Percentiles rank a stretch among this genome's conserved stretches.
Conservation (phyloP, 2,329 filamentous ascomycete species). For the Neonectria coccinea region DNA sequence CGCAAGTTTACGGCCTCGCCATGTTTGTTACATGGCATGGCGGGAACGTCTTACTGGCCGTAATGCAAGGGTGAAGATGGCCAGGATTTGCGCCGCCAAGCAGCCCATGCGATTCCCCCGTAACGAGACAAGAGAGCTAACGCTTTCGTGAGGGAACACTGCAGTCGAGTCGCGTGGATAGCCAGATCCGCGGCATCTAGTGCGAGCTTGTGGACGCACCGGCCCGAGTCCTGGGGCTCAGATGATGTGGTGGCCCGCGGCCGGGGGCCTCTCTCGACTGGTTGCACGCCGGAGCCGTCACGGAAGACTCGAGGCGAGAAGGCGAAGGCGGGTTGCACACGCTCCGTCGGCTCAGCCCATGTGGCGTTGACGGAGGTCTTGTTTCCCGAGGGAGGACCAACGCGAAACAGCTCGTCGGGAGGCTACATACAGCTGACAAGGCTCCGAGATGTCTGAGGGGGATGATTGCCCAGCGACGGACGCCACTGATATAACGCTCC, state of each 20-base stretch:
- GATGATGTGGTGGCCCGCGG: slow-evolving; percentile 12
- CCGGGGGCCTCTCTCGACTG: slow-evolving; percentile 1
- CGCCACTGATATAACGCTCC: background rate
- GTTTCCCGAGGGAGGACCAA: background rate
- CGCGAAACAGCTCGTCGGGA: background rate
- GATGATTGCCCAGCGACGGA: slow-evolving; percentile 9
- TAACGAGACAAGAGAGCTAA: background rate
- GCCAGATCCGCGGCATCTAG: slow-evolving; percentile 32
- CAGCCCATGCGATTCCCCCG: background rate
- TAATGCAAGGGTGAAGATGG: background rate
- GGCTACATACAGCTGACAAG: background rate
- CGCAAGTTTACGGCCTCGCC: background rate
- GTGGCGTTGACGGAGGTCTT: slow-evolving; percentile 14
- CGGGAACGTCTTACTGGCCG: background rate
- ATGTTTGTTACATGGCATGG: background rate
- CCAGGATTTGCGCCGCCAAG: background rate
- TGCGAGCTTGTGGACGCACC: slow-evolving; percentile 8
- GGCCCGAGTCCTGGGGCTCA: slow-evolving; percentile 20
- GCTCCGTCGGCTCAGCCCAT: background rate
- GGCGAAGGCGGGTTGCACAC: background rate
- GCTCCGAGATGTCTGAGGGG: background rate
- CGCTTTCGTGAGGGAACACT: slow-evolving; percentile 24
- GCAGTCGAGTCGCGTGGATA: slow-evolving; percentile 33
- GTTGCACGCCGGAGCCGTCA: slow-evolving; percentile 30
- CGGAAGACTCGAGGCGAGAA: slow-evolving; percentile 11